Conservation (phyloP, 1,284 basidiomycete genomes). For the Sanguinoderma infundibulare region DNA sequence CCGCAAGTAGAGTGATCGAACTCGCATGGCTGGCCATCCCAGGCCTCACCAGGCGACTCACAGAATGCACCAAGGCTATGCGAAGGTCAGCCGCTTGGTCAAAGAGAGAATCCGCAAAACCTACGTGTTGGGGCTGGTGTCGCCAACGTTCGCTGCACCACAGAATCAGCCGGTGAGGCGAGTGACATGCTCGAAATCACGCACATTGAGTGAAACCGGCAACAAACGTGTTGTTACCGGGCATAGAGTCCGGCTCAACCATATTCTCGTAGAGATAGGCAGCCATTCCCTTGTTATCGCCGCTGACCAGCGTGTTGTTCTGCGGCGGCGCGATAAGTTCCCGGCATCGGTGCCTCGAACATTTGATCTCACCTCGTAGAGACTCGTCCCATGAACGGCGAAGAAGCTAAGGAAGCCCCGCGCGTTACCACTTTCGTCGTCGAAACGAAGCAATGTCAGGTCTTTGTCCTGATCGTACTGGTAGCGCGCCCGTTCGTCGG, state of each 20-base stretch:
- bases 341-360: not conserved
- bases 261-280: conserved; percentile 78
- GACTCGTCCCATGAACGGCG: conserved; percentile 80
- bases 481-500: conserved; percentile 66
- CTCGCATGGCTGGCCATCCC: conserved; percentile 69
- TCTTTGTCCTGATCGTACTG: conserved; percentile 75
- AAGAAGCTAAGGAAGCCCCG: conserved; percentile 79
- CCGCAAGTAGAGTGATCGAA: conserved; percentile 76
- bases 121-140: conserved; percentile 79
- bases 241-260: conserved; percentile 65
- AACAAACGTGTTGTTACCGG: conserved; percentile 72
- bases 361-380: conserved; percentile 60
- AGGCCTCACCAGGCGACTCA: conserved; percentile 71
- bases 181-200: conserved; percentile 12
- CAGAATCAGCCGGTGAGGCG: not conserved
- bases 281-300: conserved; percentile 85
- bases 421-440: conserved; percentile 57
- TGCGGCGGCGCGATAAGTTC: conserved; percentile 31
- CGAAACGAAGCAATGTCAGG: conserved; percentile 67
- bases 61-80: conserved; percentile 64
- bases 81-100: not conserved
- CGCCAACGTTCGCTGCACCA: conserved; percentile 71
- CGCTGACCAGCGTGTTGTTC: conserved; percentile 81
- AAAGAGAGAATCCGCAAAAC: conserved; percentile 29
- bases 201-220: conserved; percentile 79